Conservation (phyloP, 208 protist genomes). For the Acanthamoeba royreba region DNA sequence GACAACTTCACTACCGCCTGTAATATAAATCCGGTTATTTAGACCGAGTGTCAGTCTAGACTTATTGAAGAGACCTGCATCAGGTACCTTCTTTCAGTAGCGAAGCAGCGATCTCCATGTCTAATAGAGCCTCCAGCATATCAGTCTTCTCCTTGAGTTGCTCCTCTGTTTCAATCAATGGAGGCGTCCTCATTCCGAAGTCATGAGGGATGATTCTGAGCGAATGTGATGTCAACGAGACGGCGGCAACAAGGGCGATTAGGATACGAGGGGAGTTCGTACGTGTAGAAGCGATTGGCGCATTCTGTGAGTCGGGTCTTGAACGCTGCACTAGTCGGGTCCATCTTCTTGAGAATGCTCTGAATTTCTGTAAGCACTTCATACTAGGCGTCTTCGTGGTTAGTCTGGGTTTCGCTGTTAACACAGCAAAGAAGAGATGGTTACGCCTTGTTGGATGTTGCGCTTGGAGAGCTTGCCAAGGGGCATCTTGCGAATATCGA, state of each 20-base stretch:
- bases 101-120: constrained; percentile 44
- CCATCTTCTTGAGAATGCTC: not conserved
- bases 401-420: no score
- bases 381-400: not conserved
- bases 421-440: not conserved
- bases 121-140: constrained; percentile 27
- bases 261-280: not conserved
- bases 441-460: constrained; percentile 52
- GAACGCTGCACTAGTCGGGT: not conserved
- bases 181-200: not conserved
- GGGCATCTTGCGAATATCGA: constrained; percentile 59
- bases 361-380: not conserved
- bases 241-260: not conserved
- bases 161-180: constrained; percentile 37
- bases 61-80: not conserved
- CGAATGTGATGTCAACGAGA: not conserved
- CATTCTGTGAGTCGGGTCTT: not conserved
- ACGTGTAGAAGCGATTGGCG: constrained; percentile 57
- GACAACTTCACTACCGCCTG: not conserved
- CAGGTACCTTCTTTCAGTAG: not conserved
- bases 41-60: no score
- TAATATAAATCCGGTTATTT: no score
- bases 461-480: constrained; percentile 64
- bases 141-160: constrained; percentile 52
- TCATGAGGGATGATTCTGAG: constrained; percentile 45